phyloP scores from a whole-genome alignment of 208 protist genomes.

The Polymyxa betae region DNA sequence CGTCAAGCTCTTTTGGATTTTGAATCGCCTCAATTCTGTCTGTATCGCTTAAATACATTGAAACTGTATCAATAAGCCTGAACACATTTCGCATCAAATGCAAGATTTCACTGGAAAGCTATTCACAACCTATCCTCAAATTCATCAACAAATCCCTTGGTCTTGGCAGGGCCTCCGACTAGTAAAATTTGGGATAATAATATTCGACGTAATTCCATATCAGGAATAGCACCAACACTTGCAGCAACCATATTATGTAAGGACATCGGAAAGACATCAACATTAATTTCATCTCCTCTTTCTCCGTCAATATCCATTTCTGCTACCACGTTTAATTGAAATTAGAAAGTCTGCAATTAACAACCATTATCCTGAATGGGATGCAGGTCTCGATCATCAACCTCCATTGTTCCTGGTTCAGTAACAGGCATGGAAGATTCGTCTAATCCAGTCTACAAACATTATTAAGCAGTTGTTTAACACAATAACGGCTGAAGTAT shows the following conservation, averaged over 20 bases:
- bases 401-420: background rate
- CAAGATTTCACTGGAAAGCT: background rate
- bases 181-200: background rate
- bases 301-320: too few relatives aligned
- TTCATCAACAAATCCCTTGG: background rate
- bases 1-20: background rate
- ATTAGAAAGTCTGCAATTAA: too few relatives aligned
- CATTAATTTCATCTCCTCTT: background rate
- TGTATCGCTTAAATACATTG: background rate
- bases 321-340: too few relatives aligned
- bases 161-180: background rate
- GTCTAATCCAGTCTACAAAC: background rate
- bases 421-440: background rate
- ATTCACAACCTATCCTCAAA: background rate
- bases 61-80: background rate
- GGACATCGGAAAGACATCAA: background rate
- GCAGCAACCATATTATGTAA: background rate
- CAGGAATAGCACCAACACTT: background rate
- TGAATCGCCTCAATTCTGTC: background rate
- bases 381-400: too few relatives aligned
- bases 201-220: background rate
- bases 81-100: background rate
- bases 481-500: background rate
- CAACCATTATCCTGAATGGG: too few relatives aligned
- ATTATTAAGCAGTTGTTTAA: background rate